A percentile compares a stretch with the other conserved stretches of the same genome.
These are phyloP conservation scores for Endothia cerciana DNA, from an alignment of 2,329 filamentous ascomycete species.

Conservation along the genomic window DNA sequence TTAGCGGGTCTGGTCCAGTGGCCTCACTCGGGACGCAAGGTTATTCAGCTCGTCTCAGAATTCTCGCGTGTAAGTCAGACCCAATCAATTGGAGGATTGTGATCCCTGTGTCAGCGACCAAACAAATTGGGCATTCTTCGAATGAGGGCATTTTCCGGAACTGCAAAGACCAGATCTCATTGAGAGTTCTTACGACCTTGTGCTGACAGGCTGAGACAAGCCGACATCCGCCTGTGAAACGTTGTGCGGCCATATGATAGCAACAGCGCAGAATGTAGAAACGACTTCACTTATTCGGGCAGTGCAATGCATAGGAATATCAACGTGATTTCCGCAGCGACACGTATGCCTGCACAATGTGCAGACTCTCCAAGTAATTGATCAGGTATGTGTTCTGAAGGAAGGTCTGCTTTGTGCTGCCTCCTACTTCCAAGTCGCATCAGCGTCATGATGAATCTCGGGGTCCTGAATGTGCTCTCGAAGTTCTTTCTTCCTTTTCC, in stretches of 20 bases:
- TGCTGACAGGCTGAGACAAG: neutral
- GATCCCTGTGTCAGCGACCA: neutral
- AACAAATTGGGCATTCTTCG: neutral
- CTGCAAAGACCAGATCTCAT: neutral
- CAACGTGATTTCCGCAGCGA: neutral
- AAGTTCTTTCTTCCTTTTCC: constrained; percentile 47
- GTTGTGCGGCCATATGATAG: neutral
- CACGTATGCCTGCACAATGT: neutral
- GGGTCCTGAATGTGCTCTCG: constrained; percentile 48
- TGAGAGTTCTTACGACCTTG: neutral
- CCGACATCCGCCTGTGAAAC: neutral
- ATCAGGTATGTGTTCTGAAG: neutral
- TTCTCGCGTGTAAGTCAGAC: neutral
- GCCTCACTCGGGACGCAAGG: neutral
- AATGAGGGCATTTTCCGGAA: neutral
- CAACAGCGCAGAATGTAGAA: neutral
- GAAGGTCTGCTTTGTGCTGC: neutral
- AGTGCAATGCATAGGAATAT: neutral
- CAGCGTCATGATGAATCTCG: constrained; percentile 46
- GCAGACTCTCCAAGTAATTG: neutral
- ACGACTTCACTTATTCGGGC: neutral
- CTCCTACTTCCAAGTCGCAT: constrained; percentile 24
- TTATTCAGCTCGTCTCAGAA: constrained; percentile 3
- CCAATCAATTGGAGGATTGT: neutral
- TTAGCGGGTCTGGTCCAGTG: neutral